These are phyloP conservation scores for Mycena albidolilacea DNA, from an alignment of 768 basidiomycete genomes.

Conservation along the genomic window DNA sequence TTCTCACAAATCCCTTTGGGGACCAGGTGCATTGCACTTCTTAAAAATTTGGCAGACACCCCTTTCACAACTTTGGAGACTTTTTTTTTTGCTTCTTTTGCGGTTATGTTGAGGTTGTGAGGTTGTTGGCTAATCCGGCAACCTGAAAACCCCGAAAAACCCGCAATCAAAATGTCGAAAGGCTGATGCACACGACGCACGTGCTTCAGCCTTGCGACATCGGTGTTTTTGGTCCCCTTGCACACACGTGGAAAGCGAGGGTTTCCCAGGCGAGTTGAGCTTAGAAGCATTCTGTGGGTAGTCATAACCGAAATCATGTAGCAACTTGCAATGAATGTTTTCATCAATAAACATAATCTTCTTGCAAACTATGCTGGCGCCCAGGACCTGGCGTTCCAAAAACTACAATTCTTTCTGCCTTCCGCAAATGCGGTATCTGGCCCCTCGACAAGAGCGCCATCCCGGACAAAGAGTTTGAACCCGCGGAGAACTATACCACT, in stretches of 20 bases:
- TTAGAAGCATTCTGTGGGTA: not conserved
- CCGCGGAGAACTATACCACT: constrained; percentile 30
- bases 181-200: too few species aligned
- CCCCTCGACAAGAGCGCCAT: constrained; percentile 41
- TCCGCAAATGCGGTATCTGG: constrained; percentile 40
- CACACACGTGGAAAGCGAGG: constrained; percentile 39
- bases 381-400: constrained; percentile 24
- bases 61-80: too few species aligned
- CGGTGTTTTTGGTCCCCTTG: constrained; percentile 51
- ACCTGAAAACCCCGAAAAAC: too few species aligned
- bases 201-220: too few species aligned
- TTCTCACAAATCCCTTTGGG: too few species aligned
- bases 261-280: not conserved
- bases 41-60: too few species aligned
- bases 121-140: too few species aligned
- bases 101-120: too few species aligned
- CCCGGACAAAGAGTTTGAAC: constrained; percentile 15
- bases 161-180: too few species aligned
- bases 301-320: not conserved
- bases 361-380: constrained; percentile 9
- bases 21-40: too few species aligned
- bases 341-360: constrained; percentile 33
- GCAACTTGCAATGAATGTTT: not conserved
- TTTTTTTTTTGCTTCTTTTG: too few species aligned
- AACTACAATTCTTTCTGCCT: constrained; percentile 35